Evolutionary conservation across 306 rosid species (phyloP), one percentile per base, ranked within the genome.

Genomic region (Psophocarpus tetragonolobus): DNA sequence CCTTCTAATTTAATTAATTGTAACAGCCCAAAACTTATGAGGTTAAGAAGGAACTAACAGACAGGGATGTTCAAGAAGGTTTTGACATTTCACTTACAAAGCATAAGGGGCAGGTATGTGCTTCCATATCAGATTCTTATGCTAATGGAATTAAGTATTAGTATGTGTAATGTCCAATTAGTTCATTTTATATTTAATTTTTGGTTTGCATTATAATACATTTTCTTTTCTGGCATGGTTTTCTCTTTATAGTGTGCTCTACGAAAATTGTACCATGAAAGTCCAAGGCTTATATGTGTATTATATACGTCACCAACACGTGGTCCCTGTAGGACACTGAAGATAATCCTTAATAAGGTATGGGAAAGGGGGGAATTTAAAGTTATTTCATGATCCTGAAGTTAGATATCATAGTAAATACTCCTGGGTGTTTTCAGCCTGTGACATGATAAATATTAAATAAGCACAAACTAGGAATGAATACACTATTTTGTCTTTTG

Each of bases 261-360:
- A 56, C 93, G 98, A 62, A 94, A 94, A 86, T 80, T 94, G 85
- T 92, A 94, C 88, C 98, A 94, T 72, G 98, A 90, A 78, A 92
- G 98, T 85, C 97, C 97, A 39, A 88, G 98, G 89, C 92, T 92
- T 87, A 92, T 92, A 79, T 92, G 90, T 44, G 98, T 90, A 71
- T 80, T 94, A 68, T 94, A 94, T 81, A 92, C 97, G 0, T 24
- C 97, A 30, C 98, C 98, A 33, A 90, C 92, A 30, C 92, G 97
- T 50, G 98, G 98, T 70, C 98, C 98, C 0, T 94, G 98, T 81
- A 87, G 98, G 81, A 94, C 97, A 5, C 81, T 94, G 80, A 94
- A 94, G 90, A 97, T 97, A 85, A 89, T 94, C 79, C 97, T 94
- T 58, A 87, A 97, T 41, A 92, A 87, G 97, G 98, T 92, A 92